Evolutionary conservation across 495 filamentous ascomycete species (phyloP).

Genomic region (Aspergillus conjunctus): DNA sequence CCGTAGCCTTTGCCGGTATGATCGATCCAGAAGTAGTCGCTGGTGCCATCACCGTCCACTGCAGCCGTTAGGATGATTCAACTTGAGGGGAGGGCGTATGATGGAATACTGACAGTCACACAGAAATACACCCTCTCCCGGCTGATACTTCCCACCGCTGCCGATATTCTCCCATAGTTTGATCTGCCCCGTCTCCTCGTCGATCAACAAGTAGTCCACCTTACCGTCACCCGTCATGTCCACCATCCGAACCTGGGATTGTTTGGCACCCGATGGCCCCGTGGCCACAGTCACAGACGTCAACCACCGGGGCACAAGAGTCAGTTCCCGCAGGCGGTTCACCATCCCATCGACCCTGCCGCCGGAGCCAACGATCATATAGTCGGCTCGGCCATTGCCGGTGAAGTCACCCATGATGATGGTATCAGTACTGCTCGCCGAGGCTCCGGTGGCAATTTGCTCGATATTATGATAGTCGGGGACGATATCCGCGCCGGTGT

Average conservation of each 20-base stretch:
- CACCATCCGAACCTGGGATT: not conserved
- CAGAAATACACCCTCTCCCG: conserved; percentile 2
- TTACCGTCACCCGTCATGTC: conserved; percentile 10
- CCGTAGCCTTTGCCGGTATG: conserved; percentile 3
- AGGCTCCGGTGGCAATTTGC: not conserved
- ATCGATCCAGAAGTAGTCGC: conserved; percentile 11
- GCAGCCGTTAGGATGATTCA: not conserved
- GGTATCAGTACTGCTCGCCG: not conserved
- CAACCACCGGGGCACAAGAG: not conserved
- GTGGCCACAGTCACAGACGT: not conserved
- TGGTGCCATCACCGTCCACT: conserved; percentile 7
- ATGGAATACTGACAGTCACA: conserved; percentile 1
- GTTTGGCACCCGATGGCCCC: not conserved
- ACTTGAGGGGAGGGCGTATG: not conserved
- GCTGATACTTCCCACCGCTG: conserved; percentile 9
- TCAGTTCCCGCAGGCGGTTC: not conserved
- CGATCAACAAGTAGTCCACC: conserved; percentile 7
- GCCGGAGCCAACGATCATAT: not conserved
- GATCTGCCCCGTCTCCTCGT: not conserved
- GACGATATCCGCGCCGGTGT: conserved; percentile 3
- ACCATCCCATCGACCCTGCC: conserved; percentile 4
- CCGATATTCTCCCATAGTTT: not conserved
- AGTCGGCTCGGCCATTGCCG: conserved; percentile 4
- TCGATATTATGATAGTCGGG: conserved; percentile 5
- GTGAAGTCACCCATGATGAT: not conserved